Evolutionary conservation across 139 green algal genomes (phyloP), one percentile per base, ranked within the genome.

Genomic region (Micractinium conductrix): DNA sequence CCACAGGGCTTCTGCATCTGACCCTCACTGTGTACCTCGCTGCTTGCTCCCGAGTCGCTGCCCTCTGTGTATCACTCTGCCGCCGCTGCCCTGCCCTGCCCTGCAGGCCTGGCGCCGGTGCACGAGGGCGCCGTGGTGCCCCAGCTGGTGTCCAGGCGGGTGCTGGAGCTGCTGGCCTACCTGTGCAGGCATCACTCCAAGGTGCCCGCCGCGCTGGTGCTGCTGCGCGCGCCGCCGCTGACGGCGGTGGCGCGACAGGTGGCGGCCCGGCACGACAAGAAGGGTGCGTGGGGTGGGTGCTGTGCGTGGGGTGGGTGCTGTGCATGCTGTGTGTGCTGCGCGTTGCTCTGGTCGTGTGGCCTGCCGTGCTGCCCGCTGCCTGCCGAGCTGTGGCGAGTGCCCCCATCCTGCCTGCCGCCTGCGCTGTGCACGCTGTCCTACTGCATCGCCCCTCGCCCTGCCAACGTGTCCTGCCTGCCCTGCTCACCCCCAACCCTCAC

Each of bases 141-240:
- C 0, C 89, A 91, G 16, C 38, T 88, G 7, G 68, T 95, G 71
- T 87, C 91, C 4, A 72, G 90, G 5, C 89, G 91, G 0, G 87
- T 95, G 55, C 88, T 98, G 69, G 95, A 98, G 72, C 87, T 93
- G 53, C 74, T 95, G 37, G 81, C 86, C 24, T 93, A 94, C 82
- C 85, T 98, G 37, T 86, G 50, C 76, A 84, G 89, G 68, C 87
- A 95, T 79, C 85, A 86, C 33, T 58, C 43, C 45, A 73, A 78
- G 19, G 89, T 96, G 19, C 87, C 94, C 0, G 84, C 79, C 6
- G 84, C 89, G 45, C 76, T 98, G 69, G 79, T 96, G 44, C 60
- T 76, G 33, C 87, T 96, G 43, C 78, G n/a, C 2, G 88, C 94
- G 17, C 87, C 86, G 22, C 42, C 71, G 0, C 62, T 78, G 33